Evolutionary conservation across 148 eudicot species (phyloP), one percentile per base, ranked within the genome.

Genomic region (Rhododendron molle): DNA sequence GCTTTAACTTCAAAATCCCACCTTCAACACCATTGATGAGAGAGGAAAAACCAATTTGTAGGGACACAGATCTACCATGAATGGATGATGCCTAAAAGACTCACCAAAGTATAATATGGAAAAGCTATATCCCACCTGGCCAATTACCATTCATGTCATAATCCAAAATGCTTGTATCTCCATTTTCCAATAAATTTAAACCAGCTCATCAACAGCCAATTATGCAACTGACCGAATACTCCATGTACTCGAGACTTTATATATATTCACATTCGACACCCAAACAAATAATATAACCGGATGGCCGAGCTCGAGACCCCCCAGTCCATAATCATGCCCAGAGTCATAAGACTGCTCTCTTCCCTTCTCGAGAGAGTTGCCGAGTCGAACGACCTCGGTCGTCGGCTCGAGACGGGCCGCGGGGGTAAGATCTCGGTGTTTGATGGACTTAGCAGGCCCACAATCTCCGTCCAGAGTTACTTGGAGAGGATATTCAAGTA

Each of bases 401-500:
- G 82, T 2, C 77, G 77, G 71, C 85, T 83, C 10, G 84, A 88
- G 10, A 65, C 86, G 3, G 77, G 21, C 44, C 21, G 23, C 0
- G 40, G 44, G 0, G 90, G 89, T 83, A 88, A 87, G 76, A 89
- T 88, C 20, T 93, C 98, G 34, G 91, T 92, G 11, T 95, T 95
- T 81, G 90, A 95, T 77, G 96, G 98, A 16, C 78, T 95, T 1
- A 86, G 90, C 9, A 86, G 92, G 28, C 98, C 98, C 23, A 86
- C 91, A 49, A 95, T 95, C 49, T 92, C 98, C 13, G 80, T 95
- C 71, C 89, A 87, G 47, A 86, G 90, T 85, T 95, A 95, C 62
- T 77, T 95, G 5, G 98, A 93, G 89, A 91, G 98, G 88, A 92
- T 95, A 56, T 95, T 95, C 87, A 89, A 89, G 90, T 95, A 93